Evolutionary conservation across 306 rosid genomes (phyloP).

Genomic region (Glycine soja): DNA sequence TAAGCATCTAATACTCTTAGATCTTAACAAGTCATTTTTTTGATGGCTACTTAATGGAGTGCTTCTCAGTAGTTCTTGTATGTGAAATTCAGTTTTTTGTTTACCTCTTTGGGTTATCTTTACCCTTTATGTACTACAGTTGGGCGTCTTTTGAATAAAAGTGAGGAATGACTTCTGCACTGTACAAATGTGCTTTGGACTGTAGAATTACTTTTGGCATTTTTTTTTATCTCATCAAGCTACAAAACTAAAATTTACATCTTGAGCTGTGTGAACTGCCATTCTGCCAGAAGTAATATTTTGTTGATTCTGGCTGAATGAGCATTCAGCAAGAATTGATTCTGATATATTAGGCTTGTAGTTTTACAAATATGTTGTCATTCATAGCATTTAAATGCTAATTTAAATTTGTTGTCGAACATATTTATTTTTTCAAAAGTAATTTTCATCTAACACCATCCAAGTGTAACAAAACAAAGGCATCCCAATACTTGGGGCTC

Average conservation of each 20-base stretch:
- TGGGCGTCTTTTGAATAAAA: slow-evolving; percentile 28
- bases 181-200: slow-evolving; percentile 27
- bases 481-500: background rate
- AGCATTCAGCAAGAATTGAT: slow-evolving; percentile 1
- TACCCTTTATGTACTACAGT: slow-evolving; percentile 36
- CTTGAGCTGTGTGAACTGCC: slow-evolving; percentile 19
- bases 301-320: slow-evolving; percentile 35
- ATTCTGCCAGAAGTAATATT: slow-evolving; percentile 12
- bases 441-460: background rate
- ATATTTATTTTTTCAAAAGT: background rate
- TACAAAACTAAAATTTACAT: slow-evolving; percentile 27
- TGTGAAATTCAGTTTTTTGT: slow-evolving; percentile 32
- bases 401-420: background rate
- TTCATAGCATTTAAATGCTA: background rate
- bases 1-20: slow-evolving; percentile 54
- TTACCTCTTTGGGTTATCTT: slow-evolving; percentile 28
- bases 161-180: slow-evolving; percentile 16
- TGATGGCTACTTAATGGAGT: slow-evolving; percentile 13
- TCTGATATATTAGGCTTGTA: background rate
- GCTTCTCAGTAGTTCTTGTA: slow-evolving; percentile 32
- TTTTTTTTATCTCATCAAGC: slow-evolving; percentile 9
- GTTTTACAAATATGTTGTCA: slow-evolving; percentile 28
- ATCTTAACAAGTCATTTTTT: background rate
- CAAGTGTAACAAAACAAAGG: background rate
- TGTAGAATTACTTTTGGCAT: slow-evolving; percentile 18